These are phyloP conservation scores for Sugiyamaella xylanicola DNA, from an alignment of 1,139 yeast species.

Conservation along the genomic window DNA sequence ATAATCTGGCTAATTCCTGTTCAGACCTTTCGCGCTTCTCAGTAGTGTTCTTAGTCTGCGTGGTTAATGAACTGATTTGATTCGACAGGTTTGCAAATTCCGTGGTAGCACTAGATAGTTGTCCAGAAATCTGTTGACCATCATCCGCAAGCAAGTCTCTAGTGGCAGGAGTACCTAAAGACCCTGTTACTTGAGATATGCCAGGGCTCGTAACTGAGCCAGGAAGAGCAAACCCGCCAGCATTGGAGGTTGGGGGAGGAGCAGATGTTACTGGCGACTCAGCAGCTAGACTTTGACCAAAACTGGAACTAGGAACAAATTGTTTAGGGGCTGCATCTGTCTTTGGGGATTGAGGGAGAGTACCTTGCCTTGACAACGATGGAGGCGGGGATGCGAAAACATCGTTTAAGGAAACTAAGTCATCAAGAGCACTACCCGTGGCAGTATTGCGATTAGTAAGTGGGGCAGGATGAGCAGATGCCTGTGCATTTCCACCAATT, in stretches of 20 bases:
- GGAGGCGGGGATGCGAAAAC: constrained; percentile 46
- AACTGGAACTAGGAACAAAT: constrained; percentile 64
- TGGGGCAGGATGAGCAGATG: constrained; percentile 18
- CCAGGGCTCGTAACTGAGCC: constrained; percentile 56
- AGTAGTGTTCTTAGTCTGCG: constrained; percentile 70
- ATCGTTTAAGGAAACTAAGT: constrained; percentile 43
- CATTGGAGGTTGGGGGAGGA: constrained; percentile 50
- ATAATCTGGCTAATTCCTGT: constrained; percentile 67
- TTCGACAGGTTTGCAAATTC: constrained; percentile 86
- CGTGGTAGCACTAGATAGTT: constrained; percentile 75
- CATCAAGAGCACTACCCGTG: constrained; percentile 33
- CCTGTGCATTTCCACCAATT: constrained; percentile 6
- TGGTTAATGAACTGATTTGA: constrained; percentile 75
- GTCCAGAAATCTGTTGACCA: constrained; percentile 58
- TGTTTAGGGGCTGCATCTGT: constrained; percentile 19
- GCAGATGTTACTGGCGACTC: constrained; percentile 33
- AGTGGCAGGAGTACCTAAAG: constrained; percentile 36
- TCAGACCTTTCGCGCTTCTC: constrained; percentile 76
- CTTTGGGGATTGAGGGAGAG: constrained; percentile 19
- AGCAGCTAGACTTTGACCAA: constrained; percentile 59
- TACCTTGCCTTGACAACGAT: constrained; percentile 29
- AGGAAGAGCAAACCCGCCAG: constrained; percentile 43
- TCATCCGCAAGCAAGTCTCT: constrained; percentile 59
- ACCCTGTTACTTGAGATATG: constrained; percentile 5
- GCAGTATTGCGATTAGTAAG: constrained; percentile 10